phyloP scores from a whole-genome alignment of 2,329 filamentous ascomycete species.

The Ophiostoma montium region DNA sequence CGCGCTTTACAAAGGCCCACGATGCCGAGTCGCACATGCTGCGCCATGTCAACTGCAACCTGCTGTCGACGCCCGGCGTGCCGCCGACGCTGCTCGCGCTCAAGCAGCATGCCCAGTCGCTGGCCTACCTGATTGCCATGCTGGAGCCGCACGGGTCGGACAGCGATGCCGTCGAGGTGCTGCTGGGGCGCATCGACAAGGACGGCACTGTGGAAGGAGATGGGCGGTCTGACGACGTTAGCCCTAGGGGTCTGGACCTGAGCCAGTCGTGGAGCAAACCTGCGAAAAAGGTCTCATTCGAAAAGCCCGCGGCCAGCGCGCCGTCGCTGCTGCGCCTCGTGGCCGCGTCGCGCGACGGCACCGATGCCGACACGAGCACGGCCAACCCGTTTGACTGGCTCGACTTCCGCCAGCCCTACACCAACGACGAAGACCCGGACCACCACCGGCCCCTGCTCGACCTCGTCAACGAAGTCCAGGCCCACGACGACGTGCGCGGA shows the following conservation, averaged over 20 bases:
- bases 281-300: neutral
- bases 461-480: constrained; percentile 31
- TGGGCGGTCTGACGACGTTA: no score
- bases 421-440: constrained; percentile 28
- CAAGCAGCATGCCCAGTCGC: constrained; percentile 46
- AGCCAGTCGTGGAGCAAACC: neutral
- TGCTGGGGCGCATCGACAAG: neutral
- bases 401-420: constrained; percentile 34
- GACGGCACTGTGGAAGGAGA: no score
- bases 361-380: neutral
- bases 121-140: constrained; percentile 36
- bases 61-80: constrained; percentile 36
- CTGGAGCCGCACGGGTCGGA: constrained; percentile 23
- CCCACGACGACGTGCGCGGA: constrained; percentile 27
- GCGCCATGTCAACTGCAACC: constrained; percentile 41
- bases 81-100: constrained; percentile 41
- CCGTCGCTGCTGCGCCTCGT: neutral
- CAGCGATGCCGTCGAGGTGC: constrained; percentile 6
- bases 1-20: constrained; percentile 24
- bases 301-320: neutral
- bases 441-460: constrained; percentile 33
- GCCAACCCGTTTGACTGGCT: constrained; percentile 44
- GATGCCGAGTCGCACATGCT: constrained; percentile 20
- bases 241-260: no score
- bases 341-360: neutral